Evolutionary conservation across 2,329 filamentous ascomycete species (phyloP).

Genomic region (Pezicula neosporulosa): DNA sequence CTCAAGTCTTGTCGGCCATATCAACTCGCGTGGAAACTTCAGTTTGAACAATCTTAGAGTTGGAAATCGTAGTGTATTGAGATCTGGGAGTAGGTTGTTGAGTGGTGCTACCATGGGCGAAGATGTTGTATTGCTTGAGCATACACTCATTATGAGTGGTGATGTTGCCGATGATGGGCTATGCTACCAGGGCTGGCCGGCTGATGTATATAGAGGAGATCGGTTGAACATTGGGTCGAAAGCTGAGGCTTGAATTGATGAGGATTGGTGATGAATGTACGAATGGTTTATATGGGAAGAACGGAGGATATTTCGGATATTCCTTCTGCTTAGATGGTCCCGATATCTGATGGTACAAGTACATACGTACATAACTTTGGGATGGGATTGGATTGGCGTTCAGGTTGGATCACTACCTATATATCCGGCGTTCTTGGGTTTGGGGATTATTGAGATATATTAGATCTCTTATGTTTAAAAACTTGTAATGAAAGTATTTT

Average conservation of each 20-base stretch:
- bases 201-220: slow-evolving; percentile 33
- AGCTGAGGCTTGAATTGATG: neutral
- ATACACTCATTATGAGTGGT: slow-evolving; percentile 54
- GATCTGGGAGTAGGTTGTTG: slow-evolving; percentile 48
- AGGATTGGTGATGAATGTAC: too few species aligned
- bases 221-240: neutral
- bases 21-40: slow-evolving; percentile 55
- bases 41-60: slow-evolving; percentile 48
- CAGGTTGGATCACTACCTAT: too few species aligned
- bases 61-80: slow-evolving; percentile 47
- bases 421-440: too few species aligned
- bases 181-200: slow-evolving; percentile 55
- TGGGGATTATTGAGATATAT: too few species aligned
- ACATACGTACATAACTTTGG: too few species aligned
- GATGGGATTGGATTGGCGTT: too few species aligned
- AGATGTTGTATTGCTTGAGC: slow-evolving; percentile 51
- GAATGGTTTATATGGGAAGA: too few species aligned
- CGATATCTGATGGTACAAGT: too few species aligned
- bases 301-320: too few species aligned
- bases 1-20: slow-evolving; percentile 51
- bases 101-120: slow-evolving; percentile 49
- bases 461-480: too few species aligned
- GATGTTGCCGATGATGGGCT: slow-evolving; percentile 47
- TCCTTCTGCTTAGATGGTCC: too few species aligned
- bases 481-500: too few species aligned